Evolutionary conservation across 2,329 filamentous ascomycete genomes (phyloP), one percentile per base, ranked within the genome.

Genomic region (Penicillium sp.): DNA sequence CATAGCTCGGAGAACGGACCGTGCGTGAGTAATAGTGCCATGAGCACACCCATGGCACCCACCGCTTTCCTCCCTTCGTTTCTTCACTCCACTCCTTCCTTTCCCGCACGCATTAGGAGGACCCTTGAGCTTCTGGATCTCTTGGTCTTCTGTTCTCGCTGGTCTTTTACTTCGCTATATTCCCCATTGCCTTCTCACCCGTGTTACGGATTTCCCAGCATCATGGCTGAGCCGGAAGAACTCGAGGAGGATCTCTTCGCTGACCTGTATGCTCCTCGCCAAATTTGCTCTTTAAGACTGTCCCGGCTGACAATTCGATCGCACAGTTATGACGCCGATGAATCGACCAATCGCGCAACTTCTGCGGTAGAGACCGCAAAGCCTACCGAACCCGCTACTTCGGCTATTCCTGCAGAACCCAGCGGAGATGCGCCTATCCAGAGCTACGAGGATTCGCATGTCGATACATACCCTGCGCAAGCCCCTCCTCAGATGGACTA

Each of bases 191-290:
- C 41, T 13, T n/a, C 24, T 46, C 24, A 22, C 24, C 28, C 22
- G 9, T 43, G 9, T 38, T 13, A 35, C 44, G 27, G 22, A 43
- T 38, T n/a, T 48, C 33, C 49, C 38, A 53, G 54, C 71, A 80
- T 44, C 64, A 94, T 92, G 89, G 84, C 89, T 43, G 90, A 94
- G 66, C 79, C 82, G 47, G 89, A 92, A 67, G 89, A 89, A 62
- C 86, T 90, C 62, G 91, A 96, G 63, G 92, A 96, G 68, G 91
- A 96, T 81, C 88, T 96, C 74, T 96, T 96, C 74, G 91, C 91
- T 65, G 92, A 96, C 76, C 83, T 96, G 91, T 96, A 79, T 76
- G 90, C 47, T 31, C 46, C 39, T 45, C 44, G 43, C 35, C 39
- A 14, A 16, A 28, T 16, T 2, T 25, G 10, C 9, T 22, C 22